Percentiles rank a stretch among this genome's conserved stretches.
Conservation (phyloP, 1,284 basidiomycete species). For the Papiliotrema terrestris region DNA sequence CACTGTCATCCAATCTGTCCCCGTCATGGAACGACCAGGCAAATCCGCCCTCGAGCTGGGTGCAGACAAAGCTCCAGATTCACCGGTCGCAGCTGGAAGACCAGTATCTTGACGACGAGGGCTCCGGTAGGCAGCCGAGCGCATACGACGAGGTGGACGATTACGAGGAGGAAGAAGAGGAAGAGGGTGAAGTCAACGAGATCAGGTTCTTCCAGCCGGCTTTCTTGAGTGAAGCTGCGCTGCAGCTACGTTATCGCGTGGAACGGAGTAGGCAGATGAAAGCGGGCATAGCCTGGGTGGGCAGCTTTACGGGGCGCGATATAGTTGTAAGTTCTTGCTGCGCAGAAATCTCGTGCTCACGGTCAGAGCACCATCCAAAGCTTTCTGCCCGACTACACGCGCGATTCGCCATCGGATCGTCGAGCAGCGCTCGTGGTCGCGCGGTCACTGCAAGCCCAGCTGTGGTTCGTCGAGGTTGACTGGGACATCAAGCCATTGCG, state of each 20-base stretch:
- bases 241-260: slow-evolving; percentile 80
- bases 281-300: slow-evolving; percentile 78
- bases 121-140: slow-evolving; percentile 9
- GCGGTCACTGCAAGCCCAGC: slow-evolving; percentile 80
- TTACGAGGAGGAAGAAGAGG: slow-evolving; percentile 53
- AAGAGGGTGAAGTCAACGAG: slow-evolving; percentile 62
- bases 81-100: slow-evolving; percentile 43
- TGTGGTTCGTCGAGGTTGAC: slow-evolving; percentile 97
- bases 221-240: slow-evolving; percentile 80
- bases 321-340: slow-evolving; percentile 66
- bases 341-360: slow-evolving; percentile 3
- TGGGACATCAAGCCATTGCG: slow-evolving; percentile 81
- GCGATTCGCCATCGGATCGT: slow-evolving; percentile 65
- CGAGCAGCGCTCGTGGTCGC: slow-evolving; percentile 81
- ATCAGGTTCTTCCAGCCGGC: slow-evolving; percentile 80
- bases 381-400: slow-evolving; percentile 71
- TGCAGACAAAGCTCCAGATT: slow-evolving; percentile 45
- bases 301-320: slow-evolving; percentile 86
- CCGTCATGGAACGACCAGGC: slow-evolving; percentile 35
- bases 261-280: slow-evolving; percentile 83
- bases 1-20: slow-evolving; percentile 18
- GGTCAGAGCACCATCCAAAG: slow-evolving; percentile 72
- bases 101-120: slow-evolving; percentile 53
- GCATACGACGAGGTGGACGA: slow-evolving; percentile 46
- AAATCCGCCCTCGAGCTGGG: slow-evolving; percentile 39